Conservation (phyloP, 495 filamentous ascomycete species). For the Mycothermus thermophilus region DNA sequence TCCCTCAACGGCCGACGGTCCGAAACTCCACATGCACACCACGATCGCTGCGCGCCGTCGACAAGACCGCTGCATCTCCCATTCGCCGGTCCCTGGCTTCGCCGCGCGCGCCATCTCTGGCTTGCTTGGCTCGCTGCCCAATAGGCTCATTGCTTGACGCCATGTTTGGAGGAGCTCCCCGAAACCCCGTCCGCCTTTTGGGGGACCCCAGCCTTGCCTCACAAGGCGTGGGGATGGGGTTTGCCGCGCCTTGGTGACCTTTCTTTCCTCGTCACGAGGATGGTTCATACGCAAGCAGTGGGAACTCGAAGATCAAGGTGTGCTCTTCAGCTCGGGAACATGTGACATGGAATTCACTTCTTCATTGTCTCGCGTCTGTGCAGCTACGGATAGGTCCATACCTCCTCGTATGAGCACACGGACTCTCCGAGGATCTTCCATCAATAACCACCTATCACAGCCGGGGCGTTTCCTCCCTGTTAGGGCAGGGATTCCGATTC, state of each 20-base stretch:
- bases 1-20: constrained; percentile 21
- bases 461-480: constrained; percentile 4
- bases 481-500: constrained; percentile 5
- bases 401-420: not conserved
- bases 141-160: constrained; percentile 7
- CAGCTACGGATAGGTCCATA: no score
- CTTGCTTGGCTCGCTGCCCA: constrained; percentile 7
- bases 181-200: constrained; percentile 13
- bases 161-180: constrained; percentile 13
- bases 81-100: constrained; percentile 9
- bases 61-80: constrained; percentile 3
- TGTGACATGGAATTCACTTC: no score
- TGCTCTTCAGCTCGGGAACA: no score
- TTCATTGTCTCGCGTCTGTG: no score
- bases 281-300: not conserved
- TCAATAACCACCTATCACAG: not conserved
- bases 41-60: constrained; percentile 20
- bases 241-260: constrained; percentile 1
- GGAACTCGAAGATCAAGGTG: no score
- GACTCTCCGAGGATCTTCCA: not conserved
- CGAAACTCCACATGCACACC: constrained; percentile 28
- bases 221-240: no score
- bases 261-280: not conserved
- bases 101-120: constrained; percentile 7
- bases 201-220: no score